Evolutionary conservation across 495 filamentous ascomycete genomes (phyloP), one percentile per base, ranked within the genome.

Genomic region (Lentithecium fluviatile): DNA sequence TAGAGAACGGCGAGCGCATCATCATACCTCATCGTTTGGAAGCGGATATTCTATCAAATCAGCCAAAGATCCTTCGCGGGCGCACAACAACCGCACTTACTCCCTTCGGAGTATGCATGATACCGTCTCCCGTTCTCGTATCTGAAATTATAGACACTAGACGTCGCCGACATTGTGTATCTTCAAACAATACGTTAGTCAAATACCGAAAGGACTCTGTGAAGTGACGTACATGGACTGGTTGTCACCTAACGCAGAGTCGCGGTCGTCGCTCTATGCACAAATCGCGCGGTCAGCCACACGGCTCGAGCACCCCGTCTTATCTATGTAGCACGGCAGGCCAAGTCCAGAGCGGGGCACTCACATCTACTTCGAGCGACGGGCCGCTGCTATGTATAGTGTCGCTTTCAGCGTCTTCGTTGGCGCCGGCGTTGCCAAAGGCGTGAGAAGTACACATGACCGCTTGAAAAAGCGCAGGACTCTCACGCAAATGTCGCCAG

Each of bases 21-120:
- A 43, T 6, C 45, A 45, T 56, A 74, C 70, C 66, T 83, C 80
- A 66, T 84, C 82, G 56, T 84, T 83, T 12, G 81, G 82, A 46
- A 82, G 76, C n/a, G 77, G 64, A 62, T 84, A 84, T 48, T 75
- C 79, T 61, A 77, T 57, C 42, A 11, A 23, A 11, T 70, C 34
- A 49, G 64, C 73, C 26, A 70, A 43, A 8, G 45, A 17, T 25
- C 6, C 36, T 19, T 11, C 53, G 11, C 43, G 11, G n/a, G 7
- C 8, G 24, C 32, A 60, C 20, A 32, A 20, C 2, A 45, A 17
- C 23, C 37, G 57, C 40, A 72, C 78, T 56, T 73, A 82, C 80
- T 73, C 56, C 81, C 81, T 58, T 82, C 81, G 66, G 81, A 77
- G 66, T 82, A 83, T 53, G 62, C 78, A 69, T 84, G 81, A 69